These are phyloP conservation scores for Paragyromitra xinjiangensis DNA, from an alignment of 495 filamentous ascomycete species.

Conservation along the genomic window DNA sequence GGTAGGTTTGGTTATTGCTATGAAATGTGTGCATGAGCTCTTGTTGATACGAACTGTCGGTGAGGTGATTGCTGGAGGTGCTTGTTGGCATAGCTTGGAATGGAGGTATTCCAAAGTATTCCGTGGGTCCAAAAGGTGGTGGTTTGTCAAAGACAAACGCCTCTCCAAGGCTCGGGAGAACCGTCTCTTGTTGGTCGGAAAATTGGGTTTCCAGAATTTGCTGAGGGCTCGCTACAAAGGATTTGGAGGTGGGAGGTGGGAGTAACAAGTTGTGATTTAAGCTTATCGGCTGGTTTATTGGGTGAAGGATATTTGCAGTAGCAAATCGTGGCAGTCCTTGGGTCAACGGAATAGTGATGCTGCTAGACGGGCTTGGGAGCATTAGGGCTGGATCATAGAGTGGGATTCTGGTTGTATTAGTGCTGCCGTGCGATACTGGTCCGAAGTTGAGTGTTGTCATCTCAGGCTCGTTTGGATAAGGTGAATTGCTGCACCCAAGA, in stretches of 20 bases:
- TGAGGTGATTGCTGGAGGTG: neutral
- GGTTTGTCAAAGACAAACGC: neutral
- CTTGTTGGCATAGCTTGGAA: neutral
- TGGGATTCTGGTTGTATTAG: neutral
- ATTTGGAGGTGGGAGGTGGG: neutral
- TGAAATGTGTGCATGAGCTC: neutral
- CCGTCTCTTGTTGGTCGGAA: neutral
- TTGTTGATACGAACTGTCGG: neutral
- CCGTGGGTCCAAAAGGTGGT: neutral
- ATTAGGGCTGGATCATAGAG: neutral
- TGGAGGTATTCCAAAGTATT: neutral
- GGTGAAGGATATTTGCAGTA: constrained; percentile 34
- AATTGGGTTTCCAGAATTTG: neutral
- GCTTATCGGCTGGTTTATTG: constrained; percentile 18
- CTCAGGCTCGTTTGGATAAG: neutral
- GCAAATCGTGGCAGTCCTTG: constrained; percentile 32
- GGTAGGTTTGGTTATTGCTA: neutral
- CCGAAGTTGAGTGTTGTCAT: neutral
- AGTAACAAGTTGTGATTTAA: constrained; percentile 1
- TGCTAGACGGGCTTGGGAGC: neutral
- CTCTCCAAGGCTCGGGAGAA: neutral
- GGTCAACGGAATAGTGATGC: too few species aligned
- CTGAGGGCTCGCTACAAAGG: neutral
- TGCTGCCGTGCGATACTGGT: neutral
- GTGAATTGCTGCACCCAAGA: neutral